Evolutionary conservation across 306 rosid species (phyloP).

Genomic region (Carpinus viminea): DNA sequence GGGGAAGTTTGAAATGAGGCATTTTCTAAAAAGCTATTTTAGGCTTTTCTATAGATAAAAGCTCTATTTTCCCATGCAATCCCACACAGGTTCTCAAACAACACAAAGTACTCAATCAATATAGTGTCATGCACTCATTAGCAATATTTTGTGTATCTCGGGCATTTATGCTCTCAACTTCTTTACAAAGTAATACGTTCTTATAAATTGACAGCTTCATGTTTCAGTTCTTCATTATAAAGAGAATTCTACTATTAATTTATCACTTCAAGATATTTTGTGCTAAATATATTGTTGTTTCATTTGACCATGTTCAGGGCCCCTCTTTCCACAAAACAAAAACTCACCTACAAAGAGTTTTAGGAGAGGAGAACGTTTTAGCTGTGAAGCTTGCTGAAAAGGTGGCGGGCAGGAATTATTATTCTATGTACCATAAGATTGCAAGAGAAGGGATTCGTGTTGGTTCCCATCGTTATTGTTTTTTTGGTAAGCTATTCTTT

Average conservation of each 20-base stretch:
- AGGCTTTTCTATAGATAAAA: no score
- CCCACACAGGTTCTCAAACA: no score
- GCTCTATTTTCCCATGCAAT: no score
- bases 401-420: constrained; percentile 11
- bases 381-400: constrained; percentile 59
- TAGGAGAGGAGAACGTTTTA: constrained; percentile 72
- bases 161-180: neutral
- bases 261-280: constrained; percentile 5
- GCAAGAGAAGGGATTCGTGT: constrained; percentile 65
- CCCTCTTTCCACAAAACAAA: constrained; percentile 44
- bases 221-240: neutral
- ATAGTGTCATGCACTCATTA: no score
- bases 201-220: neutral
- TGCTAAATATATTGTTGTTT: constrained; percentile 7
- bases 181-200: neutral
- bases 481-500: constrained; percentile 59
- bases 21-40: no score
- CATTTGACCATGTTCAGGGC: constrained; percentile 51
- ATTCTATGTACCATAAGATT: constrained; percentile 43
- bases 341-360: constrained; percentile 67
- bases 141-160: no score
- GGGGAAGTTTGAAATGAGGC: no score
- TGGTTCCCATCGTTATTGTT: constrained; percentile 56
- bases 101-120: no score
- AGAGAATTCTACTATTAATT: neutral